Conservation (phyloP, 2,329 filamentous ascomycete species). For the Chaetomiaceae sp. region DNA sequence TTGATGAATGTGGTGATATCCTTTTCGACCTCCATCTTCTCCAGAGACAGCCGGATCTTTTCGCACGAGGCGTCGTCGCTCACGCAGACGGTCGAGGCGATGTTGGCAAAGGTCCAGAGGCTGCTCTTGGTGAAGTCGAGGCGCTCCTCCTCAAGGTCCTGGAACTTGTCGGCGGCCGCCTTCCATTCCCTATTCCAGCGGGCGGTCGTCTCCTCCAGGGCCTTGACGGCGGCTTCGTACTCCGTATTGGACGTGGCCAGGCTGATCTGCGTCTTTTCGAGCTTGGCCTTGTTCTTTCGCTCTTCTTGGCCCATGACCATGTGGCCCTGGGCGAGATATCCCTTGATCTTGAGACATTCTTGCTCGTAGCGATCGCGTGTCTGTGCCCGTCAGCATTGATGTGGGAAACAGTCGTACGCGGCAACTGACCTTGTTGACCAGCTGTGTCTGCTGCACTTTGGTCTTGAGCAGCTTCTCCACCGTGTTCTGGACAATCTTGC, state of each 20-base stretch:
- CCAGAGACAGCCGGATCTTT: constrained; percentile 87
- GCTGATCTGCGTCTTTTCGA: constrained; percentile 97
- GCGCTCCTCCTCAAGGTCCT: constrained; percentile 95
- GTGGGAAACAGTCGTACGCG: neutral
- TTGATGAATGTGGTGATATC: constrained; percentile 88
- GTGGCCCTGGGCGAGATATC: constrained; percentile 94
- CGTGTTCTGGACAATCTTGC: constrained; percentile 92
- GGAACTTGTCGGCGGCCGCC: constrained; percentile 95
- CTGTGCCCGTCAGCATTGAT: constrained; percentile 37
- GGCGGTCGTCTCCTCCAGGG: constrained; percentile 88
- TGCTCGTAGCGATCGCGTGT: constrained; percentile 93
- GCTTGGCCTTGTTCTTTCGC: constrained; percentile 95
- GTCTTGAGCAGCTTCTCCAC: constrained; percentile 92
- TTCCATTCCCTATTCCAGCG: constrained; percentile 99
- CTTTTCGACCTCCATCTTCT: constrained; percentile 94
- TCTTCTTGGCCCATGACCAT: constrained; percentile 99
- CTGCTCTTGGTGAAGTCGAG: constrained; percentile 97
- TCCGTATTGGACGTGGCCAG: constrained; percentile 86
- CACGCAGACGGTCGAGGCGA: constrained; percentile 94
- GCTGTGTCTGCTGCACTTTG: constrained; percentile 85
- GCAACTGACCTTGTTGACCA: constrained; percentile 77
- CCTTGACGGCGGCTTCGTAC: constrained; percentile 89
- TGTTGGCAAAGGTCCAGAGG: constrained; percentile 96
- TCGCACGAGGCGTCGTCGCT: constrained; percentile 96
- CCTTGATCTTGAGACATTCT: constrained; percentile 97